Evolutionary conservation across 345 rosid genomes (phyloP), one percentile per base, ranked within the genome.

Genomic region (Chamaenerion angustifolium): DNA sequence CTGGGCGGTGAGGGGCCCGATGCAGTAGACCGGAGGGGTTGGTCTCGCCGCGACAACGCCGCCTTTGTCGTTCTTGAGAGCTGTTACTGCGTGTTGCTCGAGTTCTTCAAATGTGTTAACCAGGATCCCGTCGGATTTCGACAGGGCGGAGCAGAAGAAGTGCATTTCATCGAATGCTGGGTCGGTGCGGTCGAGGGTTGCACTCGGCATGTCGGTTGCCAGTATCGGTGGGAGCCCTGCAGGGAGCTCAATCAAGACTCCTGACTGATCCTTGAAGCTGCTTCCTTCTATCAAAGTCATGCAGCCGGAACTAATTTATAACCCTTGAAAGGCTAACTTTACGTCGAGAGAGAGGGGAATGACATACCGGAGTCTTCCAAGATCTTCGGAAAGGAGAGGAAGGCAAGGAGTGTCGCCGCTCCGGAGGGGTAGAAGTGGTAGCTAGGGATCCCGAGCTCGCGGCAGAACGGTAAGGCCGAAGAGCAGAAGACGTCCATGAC

Each of bases 401-500:
- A 16, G 15, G 48, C 46, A 13, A 67, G 41, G 40, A 58, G 50
- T 3, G 54, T 11, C 17, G 46, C 35, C 8, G 54, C 64, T 16
- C 61, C 61, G 5, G 57, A 51, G 4, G 64, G n/a, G 16, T 11
- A 25, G 64, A 49, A 63, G 17, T 41, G 48, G 61, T 68, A 63
- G 19, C 56, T 56, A 43, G 61, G 61, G 46, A 68, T 51, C 27
- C 17, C 16, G 49, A 68, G 58, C 10, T 12, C 31, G 5, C 19
- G 16, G 8, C 60, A 50, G 10, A 58, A 43, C 31, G 54, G 11
- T 0, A 62, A 37, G 8, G 67, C 60, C 6, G 61, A 11, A 16
- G 42, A 11, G 43, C 67, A 57, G 42, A 61, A 69, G 48, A 69
- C 21, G 48, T 70, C 74, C 2, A 64, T 16, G 40, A 64, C 27